Conservation (phyloP, 2,329 filamentous ascomycete genomes). For the Ophiostoma australiae region DNA sequence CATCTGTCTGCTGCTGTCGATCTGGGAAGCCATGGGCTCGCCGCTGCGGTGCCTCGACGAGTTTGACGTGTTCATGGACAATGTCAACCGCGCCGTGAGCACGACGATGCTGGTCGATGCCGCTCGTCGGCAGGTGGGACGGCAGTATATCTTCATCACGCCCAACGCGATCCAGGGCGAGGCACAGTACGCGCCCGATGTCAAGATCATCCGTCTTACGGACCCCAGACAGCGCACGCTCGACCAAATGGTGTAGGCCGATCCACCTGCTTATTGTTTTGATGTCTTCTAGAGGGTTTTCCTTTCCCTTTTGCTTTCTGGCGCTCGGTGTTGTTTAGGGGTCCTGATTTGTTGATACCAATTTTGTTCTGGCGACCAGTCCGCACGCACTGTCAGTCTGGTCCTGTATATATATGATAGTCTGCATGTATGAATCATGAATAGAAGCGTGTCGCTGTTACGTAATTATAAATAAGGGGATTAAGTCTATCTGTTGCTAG, state of each 20-base stretch:
- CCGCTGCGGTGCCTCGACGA: constrained; percentile 93
- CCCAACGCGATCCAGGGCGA: constrained; percentile 73
- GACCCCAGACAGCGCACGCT: constrained; percentile 56
- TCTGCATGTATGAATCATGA: background rate
- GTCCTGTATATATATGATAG: background rate
- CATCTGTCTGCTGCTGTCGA: constrained; percentile 82
- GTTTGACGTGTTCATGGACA: constrained; percentile 99
- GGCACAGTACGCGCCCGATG: constrained; percentile 58
- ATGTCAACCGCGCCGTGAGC: constrained; percentile 86
- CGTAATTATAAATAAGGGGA: background rate
- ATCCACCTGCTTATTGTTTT: background rate
- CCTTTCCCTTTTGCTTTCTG: background rate
- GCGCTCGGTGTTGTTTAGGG: background rate
- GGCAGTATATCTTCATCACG: constrained; percentile 94
- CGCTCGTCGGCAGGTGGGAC: constrained; percentile 77
- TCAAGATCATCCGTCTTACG: constrained; percentile 69
- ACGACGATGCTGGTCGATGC: constrained; percentile 87
- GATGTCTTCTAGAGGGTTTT: background rate
- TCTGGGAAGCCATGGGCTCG: constrained; percentile 98
- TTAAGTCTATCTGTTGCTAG: background rate
- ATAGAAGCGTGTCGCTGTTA: background rate
- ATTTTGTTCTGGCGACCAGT: background rate
- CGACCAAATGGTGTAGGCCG: constrained; percentile 17
- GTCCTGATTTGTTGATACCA: background rate
- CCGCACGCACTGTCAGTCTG: background rate